A percentile compares a stretch with the other conserved stretches of the same genome.
Evolutionary conservation across 352 stramenopile species (phyloP).

Genomic region (Achlya hypogyna): DNA sequence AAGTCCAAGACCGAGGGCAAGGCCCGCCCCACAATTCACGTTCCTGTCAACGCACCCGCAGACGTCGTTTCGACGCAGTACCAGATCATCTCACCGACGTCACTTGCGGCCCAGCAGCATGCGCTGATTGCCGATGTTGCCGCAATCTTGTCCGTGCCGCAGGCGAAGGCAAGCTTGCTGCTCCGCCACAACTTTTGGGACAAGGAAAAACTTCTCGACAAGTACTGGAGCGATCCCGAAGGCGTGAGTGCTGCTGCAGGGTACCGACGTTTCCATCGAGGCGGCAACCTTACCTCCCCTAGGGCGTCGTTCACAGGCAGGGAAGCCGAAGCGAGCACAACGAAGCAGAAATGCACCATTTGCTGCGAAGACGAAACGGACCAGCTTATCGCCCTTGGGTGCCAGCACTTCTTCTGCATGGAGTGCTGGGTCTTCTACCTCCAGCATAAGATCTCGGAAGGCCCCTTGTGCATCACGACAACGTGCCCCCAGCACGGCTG

Average conservation of each 20-base stretch:
- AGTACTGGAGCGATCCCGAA: conserved; percentile 64
- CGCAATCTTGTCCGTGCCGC: conserved; percentile 19
- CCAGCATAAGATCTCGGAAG: conserved; percentile 85
- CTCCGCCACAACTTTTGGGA: conserved; percentile 83
- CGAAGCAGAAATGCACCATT: conserved; percentile 83
- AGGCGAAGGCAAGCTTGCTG: conserved; percentile 36
- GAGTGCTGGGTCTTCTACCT: conserved; percentile 83
- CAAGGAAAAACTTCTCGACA: conserved; percentile 86
- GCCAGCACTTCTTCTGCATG: conserved; percentile 94
- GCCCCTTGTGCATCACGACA: conserved; percentile 88
- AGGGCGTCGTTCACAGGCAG: not conserved
- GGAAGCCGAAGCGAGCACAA: not conserved
- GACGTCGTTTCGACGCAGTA: not conserved
- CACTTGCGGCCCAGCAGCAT: not conserved
- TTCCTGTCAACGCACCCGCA: not conserved
- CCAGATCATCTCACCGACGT: conserved; percentile 8
- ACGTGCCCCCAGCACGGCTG: conserved; percentile 94
- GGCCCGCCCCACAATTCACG: not conserved
- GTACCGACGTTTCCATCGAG: not conserved
- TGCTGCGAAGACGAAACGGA: conserved; percentile 85
- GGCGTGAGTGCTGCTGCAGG: conserved; percentile 26
- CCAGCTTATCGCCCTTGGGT: conserved; percentile 90
- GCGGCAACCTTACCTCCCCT: not conserved
- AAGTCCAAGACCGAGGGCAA: not conserved
- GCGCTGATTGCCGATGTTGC: conserved; percentile 18